Evolutionary conservation across 257 asterid genomes (phyloP).

Genomic region (Mentha longifolia): DNA sequence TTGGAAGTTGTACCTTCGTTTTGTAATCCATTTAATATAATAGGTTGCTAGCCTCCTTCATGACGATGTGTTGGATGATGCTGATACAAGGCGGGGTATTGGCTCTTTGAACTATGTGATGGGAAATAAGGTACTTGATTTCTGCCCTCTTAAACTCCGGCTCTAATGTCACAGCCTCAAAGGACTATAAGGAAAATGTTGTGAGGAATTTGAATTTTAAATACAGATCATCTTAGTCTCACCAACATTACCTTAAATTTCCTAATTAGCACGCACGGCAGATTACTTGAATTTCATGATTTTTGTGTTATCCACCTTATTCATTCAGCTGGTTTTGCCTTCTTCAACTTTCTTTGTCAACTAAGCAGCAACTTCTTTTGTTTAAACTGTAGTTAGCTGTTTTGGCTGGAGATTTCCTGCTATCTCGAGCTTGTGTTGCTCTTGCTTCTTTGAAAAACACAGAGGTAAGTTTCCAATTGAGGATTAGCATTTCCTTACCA

Average conservation of each 20-base stretch:
- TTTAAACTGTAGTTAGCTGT: slow-evolving; percentile 75
- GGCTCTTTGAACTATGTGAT: slow-evolving; percentile 82
- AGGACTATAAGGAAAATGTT: background rate
- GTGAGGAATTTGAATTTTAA: background rate
- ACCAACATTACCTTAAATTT: background rate
- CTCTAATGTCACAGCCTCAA: background rate
- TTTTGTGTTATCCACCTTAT: background rate
- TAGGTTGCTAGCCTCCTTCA: slow-evolving; percentile 99
- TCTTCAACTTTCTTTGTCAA: slow-evolving; percentile 6
- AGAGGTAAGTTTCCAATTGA: slow-evolving; percentile 56
- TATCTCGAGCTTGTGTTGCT: slow-evolving; percentile 94
- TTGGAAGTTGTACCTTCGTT: background rate
- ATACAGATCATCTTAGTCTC: background rate
- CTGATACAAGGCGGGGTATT: slow-evolving; percentile 91
- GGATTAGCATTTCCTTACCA: slow-evolving; percentile 19
- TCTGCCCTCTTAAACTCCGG: slow-evolving; percentile 10
- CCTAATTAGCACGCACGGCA: background rate
- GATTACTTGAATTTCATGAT: background rate
- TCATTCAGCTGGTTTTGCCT: background rate
- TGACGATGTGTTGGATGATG: slow-evolving; percentile 98
- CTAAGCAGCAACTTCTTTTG: slow-evolving; percentile 28
- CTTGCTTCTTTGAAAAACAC: slow-evolving; percentile 94
- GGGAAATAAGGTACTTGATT: slow-evolving; percentile 85
- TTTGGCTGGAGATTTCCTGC: slow-evolving; percentile 93
- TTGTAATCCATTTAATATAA: slow-evolving; percentile 28